Evolutionary conservation across 2,329 filamentous ascomycete species (phyloP), one percentile per base, ranked within the genome.

Genomic region (Stagonosporopsis tanaceti): DNA sequence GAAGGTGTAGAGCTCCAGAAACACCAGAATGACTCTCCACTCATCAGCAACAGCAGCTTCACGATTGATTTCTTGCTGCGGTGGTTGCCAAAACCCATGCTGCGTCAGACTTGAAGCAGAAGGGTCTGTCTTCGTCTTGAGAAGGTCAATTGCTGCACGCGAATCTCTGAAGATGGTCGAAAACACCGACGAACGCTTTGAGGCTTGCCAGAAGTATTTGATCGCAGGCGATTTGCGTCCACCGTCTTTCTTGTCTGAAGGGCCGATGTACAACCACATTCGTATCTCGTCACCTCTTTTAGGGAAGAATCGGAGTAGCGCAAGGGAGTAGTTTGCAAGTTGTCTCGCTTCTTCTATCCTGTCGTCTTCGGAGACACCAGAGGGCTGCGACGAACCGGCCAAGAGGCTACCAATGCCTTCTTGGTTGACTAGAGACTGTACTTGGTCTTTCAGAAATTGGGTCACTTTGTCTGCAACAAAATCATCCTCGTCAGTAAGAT

Each of bases 1-100:
- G 72, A 98, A 98, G 2, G 90, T 92, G 73, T 97, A 99, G 0
- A 99, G 84, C 68, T 99, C 95, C 6, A 99, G 83, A 71, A 99
- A 98, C 0, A 99, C 84, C 0, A 98, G 81, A 39, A 97, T 86
- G 1, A 95, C 88, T 17, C 90, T 88, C 95, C 95, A 99, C 71
- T 98, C 92, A 64, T 88, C 84, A 25, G 82, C 77, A 77, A 81
- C 76, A 72, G 82, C 62, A 65, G 69, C 51, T 73, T 76, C 70
- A 32, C 73, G 69, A 14, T 73, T 64, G 24, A 69, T 40, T 35
- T 72, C 63, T 32, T 74, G 66, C 28, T 67, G 59, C 6, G 76
- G 71, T 9, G 72, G 66, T 57, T 76, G 74, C 72, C 73, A 76
- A 17, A 70, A 68, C 1, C 65, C 57, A 41, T 68, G 62, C n/a